Base-by-base conservation (phyloP, 805 yeast genomes). In the Cyberlindnera samutprakarnensis region DNA sequence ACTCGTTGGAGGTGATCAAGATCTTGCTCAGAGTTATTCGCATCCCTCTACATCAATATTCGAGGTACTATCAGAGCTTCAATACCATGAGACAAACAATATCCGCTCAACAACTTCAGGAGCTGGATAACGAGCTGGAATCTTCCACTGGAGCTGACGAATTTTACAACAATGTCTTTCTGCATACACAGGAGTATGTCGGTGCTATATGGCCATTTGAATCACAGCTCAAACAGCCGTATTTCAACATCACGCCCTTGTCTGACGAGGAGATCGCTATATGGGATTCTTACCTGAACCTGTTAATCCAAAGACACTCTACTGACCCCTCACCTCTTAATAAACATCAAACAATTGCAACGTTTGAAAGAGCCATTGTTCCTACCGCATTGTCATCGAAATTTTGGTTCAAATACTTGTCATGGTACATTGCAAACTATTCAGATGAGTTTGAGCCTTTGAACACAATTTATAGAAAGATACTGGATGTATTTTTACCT, bases 11-110 rank as follows among this genome's bases (percentile, higher is more conserved):
- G 23, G 53, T 68, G 4, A 46, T 62, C 3, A 52, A 54, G 4
- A 46, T 74, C 1, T 66, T 78, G 35, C 44, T 66, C 18, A 58
- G 60, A 36, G 56, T 77, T 28, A 54, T 75, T 24, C 49, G 51
- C 25, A 61, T 83, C 3, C 97, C 97, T 0, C 56, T 90, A 27
- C 90, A 90, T 55, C 94, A 87, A 47, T 88, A 86, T 53, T 79
- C 96, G 0, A 75, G 71, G 41, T 90, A 79, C 53, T 82, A 72
- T 47, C 75, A 60, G 50, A 64, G 47, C 56, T 74, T 48, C 46
- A 60, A 38, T 61, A 62, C 41, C 40, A 62, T 38, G 48, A 37
- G 51, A 28, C 40, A 32, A n/a, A 23, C 27, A 4, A 30, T 45
- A 5, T 29, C 36, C 9, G 23, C 25, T 3, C 42, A 47, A 7